Base-by-base conservation (phyloP, 495 filamentous ascomycete genomes). In the Neurospora tetrasperma region DNA sequence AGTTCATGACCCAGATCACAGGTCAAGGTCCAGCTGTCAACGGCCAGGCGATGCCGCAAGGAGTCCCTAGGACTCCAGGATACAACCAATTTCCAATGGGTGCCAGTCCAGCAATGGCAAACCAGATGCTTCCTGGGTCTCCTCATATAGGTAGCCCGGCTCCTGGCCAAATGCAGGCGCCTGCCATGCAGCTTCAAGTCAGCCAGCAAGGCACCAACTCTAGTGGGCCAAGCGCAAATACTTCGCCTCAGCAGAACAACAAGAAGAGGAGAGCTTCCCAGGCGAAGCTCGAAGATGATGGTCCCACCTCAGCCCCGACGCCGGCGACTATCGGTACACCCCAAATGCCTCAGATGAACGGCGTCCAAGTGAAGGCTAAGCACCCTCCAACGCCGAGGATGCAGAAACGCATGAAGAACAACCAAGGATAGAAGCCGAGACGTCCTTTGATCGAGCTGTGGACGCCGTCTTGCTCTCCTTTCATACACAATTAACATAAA, bases 221-320 rank as follows among this genome's bases (percentile, higher is more conserved):
- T n/a, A 90, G 90, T 74, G 91, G 87, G 1, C 89, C 89, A 4
- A 94, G 92, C 75, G 91, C 92, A 8, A 96, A 93, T 78, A 95
- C 94, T 4, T 96, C 93, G 71, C 94, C 94, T 11, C 92, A 90
- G 71, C 89, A 90, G 42, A 90, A 86, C 68, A 91, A 90, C 78
- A 94, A 96, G 82, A 89, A 93, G 73, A 86, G 94, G 72, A 84
- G 93, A 48, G 84, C 90, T 11, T 94, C 92, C 73, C 88, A 88
- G 5, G 91, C 95, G 69, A 96, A 96, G 83, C 83, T 86, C 43
- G 93, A 95, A 72, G 87, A 84, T 20, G 92, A 94, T 20, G 80
- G 78, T 6, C 79, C 83, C 4, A 86, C 86, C 44, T 81, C 81
- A 40, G 83, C 82, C 1, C 83, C 84, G 0, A 85, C 84, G 11